These are phyloP conservation scores for Aspergillus conjunctus DNA, from an alignment of 495 filamentous ascomycete species.

Conservation along the genomic window DNA sequence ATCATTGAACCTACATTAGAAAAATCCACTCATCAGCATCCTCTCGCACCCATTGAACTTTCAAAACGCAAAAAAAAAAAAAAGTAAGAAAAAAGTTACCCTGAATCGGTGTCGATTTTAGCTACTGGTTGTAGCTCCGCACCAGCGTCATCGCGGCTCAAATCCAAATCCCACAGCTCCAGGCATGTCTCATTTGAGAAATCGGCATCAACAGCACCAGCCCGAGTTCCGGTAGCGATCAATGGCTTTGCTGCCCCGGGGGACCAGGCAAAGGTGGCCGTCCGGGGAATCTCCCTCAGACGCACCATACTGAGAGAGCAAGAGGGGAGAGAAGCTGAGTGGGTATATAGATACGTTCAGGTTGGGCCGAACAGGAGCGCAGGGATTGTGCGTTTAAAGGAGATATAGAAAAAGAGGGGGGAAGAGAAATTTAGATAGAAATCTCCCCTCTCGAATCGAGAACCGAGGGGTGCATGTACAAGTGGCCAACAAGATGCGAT, in stretches of 20 bases:
- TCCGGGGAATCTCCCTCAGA: slow-evolving; percentile 91
- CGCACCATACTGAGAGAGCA: slow-evolving; percentile 74
- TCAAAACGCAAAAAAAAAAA: not conserved
- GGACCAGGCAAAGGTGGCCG: slow-evolving; percentile 96
- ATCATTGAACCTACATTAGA: slow-evolving; percentile 79
- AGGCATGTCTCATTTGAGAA: slow-evolving; percentile 97
- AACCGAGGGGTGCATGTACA: slow-evolving; percentile 26
- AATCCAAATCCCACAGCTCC: slow-evolving; percentile 90
- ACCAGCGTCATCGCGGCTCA: slow-evolving; percentile 71
- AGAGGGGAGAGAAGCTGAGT: slow-evolving; percentile 21
- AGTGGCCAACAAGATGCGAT: slow-evolving; percentile 26
- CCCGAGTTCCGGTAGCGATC: slow-evolving; percentile 92
- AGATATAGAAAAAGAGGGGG: slow-evolving; percentile 13
- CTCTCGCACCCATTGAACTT: not conserved
- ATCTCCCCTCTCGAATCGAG: slow-evolving; percentile 28
- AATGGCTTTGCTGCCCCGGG: slow-evolving; percentile 72
- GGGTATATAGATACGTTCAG: slow-evolving; percentile 25
- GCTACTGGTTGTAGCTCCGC: slow-evolving; percentile 84
- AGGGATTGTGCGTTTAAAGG: slow-evolving; percentile 10
- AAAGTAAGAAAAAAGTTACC: slow-evolving; percentile 53
- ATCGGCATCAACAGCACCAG: slow-evolving; percentile 92
- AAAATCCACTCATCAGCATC: slow-evolving; percentile 18
- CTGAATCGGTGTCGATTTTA: slow-evolving; percentile 84
- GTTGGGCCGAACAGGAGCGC: slow-evolving; percentile 15
- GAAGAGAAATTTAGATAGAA: slow-evolving; percentile 10